Evolutionary conservation across 495 filamentous ascomycete species (phyloP).

Genomic region (Penicillium soppii): DNA sequence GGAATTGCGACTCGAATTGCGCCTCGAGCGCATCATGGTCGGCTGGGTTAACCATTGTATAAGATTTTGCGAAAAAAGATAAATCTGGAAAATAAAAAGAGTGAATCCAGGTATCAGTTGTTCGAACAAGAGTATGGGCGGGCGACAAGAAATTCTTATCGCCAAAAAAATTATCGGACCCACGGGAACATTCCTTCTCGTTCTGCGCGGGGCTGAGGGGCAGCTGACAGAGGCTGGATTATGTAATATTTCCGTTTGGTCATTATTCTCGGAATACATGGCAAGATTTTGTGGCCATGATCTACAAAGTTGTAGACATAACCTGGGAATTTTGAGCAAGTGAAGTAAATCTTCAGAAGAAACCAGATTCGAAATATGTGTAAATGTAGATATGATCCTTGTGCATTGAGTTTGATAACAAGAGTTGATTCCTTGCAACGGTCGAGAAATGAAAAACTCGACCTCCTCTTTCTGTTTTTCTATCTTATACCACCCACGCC

Average conservation of each 20-base stretch:
- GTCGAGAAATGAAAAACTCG: too few relatives aligned
- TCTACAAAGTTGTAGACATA: too few relatives aligned
- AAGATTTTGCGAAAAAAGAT: background rate
- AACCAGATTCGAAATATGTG: too few relatives aligned
- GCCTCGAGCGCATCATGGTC: constrained; percentile 27
- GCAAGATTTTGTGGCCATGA: too few relatives aligned
- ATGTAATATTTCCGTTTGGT: background rate
- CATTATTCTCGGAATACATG: background rate
- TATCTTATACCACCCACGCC: too few relatives aligned
- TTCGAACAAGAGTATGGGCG: too few relatives aligned
- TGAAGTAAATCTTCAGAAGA: too few relatives aligned
- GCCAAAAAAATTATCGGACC: constrained; percentile 26
- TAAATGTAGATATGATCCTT: too few relatives aligned
- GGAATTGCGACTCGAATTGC: constrained; percentile 45
- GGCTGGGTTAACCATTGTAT: constrained; percentile 35
- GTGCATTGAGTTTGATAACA: too few relatives aligned
- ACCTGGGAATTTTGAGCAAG: too few relatives aligned
- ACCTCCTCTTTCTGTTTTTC: too few relatives aligned
- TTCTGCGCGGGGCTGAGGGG: constrained; percentile 43
- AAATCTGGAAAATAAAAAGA: background rate
- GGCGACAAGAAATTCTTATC: constrained; percentile 13
- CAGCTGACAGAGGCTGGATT: constrained; percentile 13
- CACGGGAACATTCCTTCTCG: constrained; percentile 40
- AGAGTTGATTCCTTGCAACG: too few relatives aligned
- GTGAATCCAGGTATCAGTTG: background rate